Percentiles rank a stretch among this genome's conserved stretches.
Evolutionary conservation across 139 green algal species (phyloP).

Genomic region (Chlamydomonas sp.): DNA sequence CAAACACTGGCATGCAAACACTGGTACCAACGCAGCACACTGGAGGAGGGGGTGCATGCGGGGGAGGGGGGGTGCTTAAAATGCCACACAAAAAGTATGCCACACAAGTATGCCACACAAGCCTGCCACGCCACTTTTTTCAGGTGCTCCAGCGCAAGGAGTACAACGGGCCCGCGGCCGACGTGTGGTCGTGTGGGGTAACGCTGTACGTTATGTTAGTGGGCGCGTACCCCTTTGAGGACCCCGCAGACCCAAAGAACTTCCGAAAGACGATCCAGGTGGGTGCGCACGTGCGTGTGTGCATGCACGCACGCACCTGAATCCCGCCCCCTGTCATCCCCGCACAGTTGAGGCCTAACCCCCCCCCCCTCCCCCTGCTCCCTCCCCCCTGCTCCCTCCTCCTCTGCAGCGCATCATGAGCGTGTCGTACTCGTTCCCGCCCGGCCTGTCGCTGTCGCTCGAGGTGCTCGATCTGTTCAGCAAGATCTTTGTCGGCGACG

Average conservation of each 20-base stretch:
- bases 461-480: slow-evolving; percentile 82
- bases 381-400: too few relatives aligned
- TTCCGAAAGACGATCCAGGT: slow-evolving; percentile 97
- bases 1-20: too few relatives aligned
- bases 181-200: slow-evolving; percentile 97
- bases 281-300: background rate
- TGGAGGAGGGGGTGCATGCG: too few relatives aligned
- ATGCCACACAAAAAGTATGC: too few relatives aligned
- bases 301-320: background rate
- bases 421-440: slow-evolving; percentile 80
- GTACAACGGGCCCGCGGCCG: slow-evolving; percentile 87
- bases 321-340: background rate
- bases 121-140: too few relatives aligned
- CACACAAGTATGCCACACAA: too few relatives aligned
- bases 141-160: slow-evolving; percentile 75
- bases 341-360: background rate
- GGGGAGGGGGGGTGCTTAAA: too few relatives aligned
- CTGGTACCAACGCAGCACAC: too few relatives aligned
- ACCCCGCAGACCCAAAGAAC: slow-evolving; percentile 87
- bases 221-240: slow-evolving; percentile 97
- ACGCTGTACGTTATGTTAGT: slow-evolving; percentile 96
- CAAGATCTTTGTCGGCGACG: slow-evolving; percentile 71
- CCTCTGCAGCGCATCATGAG: slow-evolving; percentile 76
- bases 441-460: slow-evolving; percentile 54
- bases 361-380: background rate